These are phyloP conservation scores for Crithidia sp. DNA, from an alignment of 208 protist genomes.

Conservation along the genomic window DNA sequence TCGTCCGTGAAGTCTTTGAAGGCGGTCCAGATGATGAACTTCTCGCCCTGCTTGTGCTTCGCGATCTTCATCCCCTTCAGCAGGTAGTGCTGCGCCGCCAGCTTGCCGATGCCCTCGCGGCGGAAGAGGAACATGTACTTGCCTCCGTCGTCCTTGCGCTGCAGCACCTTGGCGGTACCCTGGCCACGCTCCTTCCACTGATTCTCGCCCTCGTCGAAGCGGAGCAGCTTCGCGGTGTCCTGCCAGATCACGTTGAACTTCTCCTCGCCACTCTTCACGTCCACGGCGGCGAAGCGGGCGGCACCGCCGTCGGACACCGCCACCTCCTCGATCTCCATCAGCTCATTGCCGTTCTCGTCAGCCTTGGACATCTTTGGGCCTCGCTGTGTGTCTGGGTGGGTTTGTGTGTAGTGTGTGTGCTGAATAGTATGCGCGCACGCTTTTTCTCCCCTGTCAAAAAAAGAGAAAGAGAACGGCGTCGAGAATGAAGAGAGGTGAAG, in stretches of 20 bases:
- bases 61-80: constrained; percentile 79
- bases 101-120: constrained; percentile 86
- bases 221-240: constrained; percentile 76
- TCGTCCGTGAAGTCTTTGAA: constrained; percentile 90
- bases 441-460: neutral
- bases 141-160: constrained; percentile 66
- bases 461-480: neutral
- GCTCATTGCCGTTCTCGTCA: constrained; percentile 72
- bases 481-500: neutral
- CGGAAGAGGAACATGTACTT: constrained; percentile 90
- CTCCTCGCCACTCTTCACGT: constrained; percentile 89
- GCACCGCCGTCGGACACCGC: constrained; percentile 85
- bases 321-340: constrained; percentile 92
- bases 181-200: constrained; percentile 93
- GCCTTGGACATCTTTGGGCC: constrained; percentile 39
- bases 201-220: constrained; percentile 94
- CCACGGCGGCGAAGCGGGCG: constrained; percentile 77
- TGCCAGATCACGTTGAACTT: constrained; percentile 79
- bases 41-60: constrained; percentile 75
- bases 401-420: neutral
- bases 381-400: neutral
- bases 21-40: constrained; percentile 76
- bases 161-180: constrained; percentile 80
- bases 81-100: constrained; percentile 87
- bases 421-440: neutral